Base-by-base conservation (phyloP, 2,329 filamentous ascomycete species). In the Ramularia endophylla region DNA sequence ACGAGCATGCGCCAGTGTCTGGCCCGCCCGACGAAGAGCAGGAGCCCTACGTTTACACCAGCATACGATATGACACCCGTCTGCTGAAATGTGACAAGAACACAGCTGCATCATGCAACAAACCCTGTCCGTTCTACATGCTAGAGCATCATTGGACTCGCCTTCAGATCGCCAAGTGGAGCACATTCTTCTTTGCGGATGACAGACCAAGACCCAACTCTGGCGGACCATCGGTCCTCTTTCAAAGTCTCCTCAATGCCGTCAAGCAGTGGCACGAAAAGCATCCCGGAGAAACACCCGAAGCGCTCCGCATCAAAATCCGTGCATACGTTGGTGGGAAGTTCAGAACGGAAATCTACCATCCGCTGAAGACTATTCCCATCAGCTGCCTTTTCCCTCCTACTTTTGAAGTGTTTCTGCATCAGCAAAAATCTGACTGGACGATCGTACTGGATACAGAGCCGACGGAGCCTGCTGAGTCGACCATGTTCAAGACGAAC, bases 401-500 rank as follows among this genome's bases (percentile, higher is more conserved):
- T 3, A 63, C 64, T 1, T 65, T 86, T 2, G 71, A 77, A 9
- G 62, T 68, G 52, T 44, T 3, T 44, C 49, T 13, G 47, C 55
- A 50, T 50, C 53, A 27, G 50, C 40, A 31, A 41, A 52, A 28
- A 50, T 60, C 48, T 44, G 55, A 32, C 48, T 63, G 60, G 59
- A 55, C 60, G 2, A 44, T 82, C 12, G 62, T 67, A 11, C 55
- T 82, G 9, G 80, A 83, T 59, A 65, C 66, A 0, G 43, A 65
- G 19, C 55, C 67, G 3, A 83, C 74, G 0, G 55, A 60, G 0
- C 68, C 73, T 0, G 73, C 73, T 0, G 73, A 78, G n/a, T 85
- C 83, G 57, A 95, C 89, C 0, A 80, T 82, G 43, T 85, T 85
- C 68, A 97, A 98, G 64, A 97, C 90, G 0, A 92, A 85, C 0